phyloP scores from a whole-genome alignment of 768 basidiomycete species.

The Leccinum broughii region DNA sequence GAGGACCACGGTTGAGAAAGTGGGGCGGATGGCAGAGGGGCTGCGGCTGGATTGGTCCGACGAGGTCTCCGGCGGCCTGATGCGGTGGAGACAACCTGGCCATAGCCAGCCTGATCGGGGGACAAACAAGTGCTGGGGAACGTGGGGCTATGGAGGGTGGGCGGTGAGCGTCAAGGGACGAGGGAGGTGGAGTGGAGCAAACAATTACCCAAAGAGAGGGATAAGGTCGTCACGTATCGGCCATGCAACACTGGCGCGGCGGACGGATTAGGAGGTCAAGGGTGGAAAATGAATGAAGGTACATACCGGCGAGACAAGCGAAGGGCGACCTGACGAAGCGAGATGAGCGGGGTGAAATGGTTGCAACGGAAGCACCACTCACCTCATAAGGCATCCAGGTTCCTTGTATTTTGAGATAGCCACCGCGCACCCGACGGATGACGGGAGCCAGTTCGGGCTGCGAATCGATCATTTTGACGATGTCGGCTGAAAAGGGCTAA shows the following conservation, averaged over 20 bases:
- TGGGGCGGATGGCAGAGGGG: conserved; percentile 32
- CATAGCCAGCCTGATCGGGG: conserved; percentile 84
- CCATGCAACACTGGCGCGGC: conserved; percentile 77
- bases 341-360: conserved; percentile 20
- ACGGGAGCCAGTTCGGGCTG: conserved; percentile 84
- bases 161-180: conserved; percentile 15
- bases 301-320: conserved; percentile 76
- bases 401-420: conserved; percentile 90
- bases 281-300: conserved; percentile 13
- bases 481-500: conserved; percentile 62
- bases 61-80: conserved; percentile 62
- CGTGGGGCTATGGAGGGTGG: conserved; percentile 55
- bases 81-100: conserved; percentile 70
- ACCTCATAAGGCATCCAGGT: conserved; percentile 95
- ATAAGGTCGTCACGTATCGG: conserved; percentile 81
- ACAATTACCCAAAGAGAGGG: conserved; percentile 80
- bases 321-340: conserved; percentile 62
- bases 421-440: conserved; percentile 81
- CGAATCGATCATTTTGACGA: conserved; percentile 90
- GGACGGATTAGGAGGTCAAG: conserved; percentile 14
- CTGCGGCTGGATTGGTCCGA: conserved; percentile 46
- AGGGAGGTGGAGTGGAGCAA: background rate
- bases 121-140: conserved; percentile 83
- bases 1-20: conserved; percentile 50
- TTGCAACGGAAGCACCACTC: conserved; percentile 29